Evolutionary conservation across 2,329 filamentous ascomycete genomes (phyloP), one percentile per base, ranked within the genome.

Genomic region (Pseudogymnoascus sp.): DNA sequence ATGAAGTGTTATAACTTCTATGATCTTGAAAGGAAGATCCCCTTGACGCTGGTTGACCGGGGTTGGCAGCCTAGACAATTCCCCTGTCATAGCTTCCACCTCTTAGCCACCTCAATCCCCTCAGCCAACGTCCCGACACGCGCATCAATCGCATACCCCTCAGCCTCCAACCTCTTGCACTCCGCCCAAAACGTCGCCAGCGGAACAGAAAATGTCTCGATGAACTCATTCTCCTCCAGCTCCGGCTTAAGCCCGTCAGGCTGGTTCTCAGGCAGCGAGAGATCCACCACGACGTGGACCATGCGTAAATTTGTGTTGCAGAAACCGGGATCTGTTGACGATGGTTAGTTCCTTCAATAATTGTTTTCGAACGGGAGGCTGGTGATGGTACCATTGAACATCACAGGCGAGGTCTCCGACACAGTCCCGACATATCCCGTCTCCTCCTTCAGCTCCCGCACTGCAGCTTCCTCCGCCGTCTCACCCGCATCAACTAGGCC

Each of bases 391-490:
- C 79, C 88, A 69, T 85, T 85, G 64, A 85, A 88, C 78, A 90
- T 88, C 62, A 87, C 80, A 6, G 86, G 85, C 39, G 83, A 84
- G n/a, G 81, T 84, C 73, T 84, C 80, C 2, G 76, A 77, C 3
- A 78, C 78, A 7, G 78, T 76, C 13, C 84, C 86, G 0, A 87
- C 77, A 67, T 87, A 89, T 8, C 86, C 87, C 0, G 86, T 89
- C 75, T 89, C 86, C 72, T 89, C 86, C 65, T 79, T 81, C 65
- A 89, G 78, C 73, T 89, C 86, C 7, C 86, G 79, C 11, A 88
- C 75, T 4, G 86, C 86, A 14, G 84, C 83, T 68, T 85, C 72
- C 72, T 87, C 84, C 0, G 83, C 77, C 0, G 81, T 85, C 73
- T 89, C 86, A 19, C 81, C 83, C 6, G 79, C 81, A 68, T 89